Conservation (phyloP, 768 basidiomycete genomes). For the Rhodosporidiobolus odoratus region DNA sequence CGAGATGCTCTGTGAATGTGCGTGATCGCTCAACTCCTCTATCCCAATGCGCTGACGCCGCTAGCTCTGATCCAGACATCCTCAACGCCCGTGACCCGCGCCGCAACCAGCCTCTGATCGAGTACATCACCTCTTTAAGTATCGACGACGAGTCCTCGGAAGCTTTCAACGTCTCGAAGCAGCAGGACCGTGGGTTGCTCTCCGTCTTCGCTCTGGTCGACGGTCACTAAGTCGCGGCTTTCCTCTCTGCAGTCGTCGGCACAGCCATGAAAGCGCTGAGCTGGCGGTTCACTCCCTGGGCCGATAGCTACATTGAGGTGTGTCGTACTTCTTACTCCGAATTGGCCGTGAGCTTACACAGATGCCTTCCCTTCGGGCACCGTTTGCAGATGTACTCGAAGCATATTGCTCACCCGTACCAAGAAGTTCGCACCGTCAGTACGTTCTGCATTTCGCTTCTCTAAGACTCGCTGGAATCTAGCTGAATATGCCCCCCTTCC, state of each 20-base stretch:
- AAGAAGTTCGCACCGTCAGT: conserved; percentile 55
- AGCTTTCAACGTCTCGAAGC: conserved; percentile 64
- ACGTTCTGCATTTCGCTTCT: conserved; percentile 57
- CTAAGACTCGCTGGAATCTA: conserved; percentile 43
- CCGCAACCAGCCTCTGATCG: conserved; percentile 69
- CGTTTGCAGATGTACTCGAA: conserved; percentile 39
- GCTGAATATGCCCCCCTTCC: conserved; percentile 59
- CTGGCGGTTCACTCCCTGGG: conserved; percentile 77
- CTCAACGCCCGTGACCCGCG: conserved; percentile 77
- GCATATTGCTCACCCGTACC: conserved; percentile 17
- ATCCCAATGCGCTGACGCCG: too few species aligned
- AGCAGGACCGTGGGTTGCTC: conserved; percentile 45
- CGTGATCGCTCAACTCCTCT: not conserved
- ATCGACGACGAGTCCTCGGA: conserved; percentile 68
- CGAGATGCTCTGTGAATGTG: conserved; percentile 71
- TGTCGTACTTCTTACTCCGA: conserved; percentile 67
- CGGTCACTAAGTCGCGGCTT: conserved; percentile 46
- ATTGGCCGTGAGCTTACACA: conserved; percentile 51
- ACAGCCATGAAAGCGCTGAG: conserved; percentile 55
- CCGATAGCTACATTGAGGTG: conserved; percentile 58
- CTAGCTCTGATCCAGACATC: conserved; percentile 55
- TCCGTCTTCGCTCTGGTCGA: conserved; percentile 46
- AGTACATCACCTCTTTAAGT: conserved; percentile 64
- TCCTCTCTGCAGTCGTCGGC: conserved; percentile 52
- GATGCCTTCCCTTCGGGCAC: not conserved